Percentiles rank a stretch among this genome's conserved stretches.
These are phyloP conservation scores for Paraphaeosphaeria sporulosa DNA, from an alignment of 2,329 filamentous ascomycete genomes.

Conservation along the genomic window DNA sequence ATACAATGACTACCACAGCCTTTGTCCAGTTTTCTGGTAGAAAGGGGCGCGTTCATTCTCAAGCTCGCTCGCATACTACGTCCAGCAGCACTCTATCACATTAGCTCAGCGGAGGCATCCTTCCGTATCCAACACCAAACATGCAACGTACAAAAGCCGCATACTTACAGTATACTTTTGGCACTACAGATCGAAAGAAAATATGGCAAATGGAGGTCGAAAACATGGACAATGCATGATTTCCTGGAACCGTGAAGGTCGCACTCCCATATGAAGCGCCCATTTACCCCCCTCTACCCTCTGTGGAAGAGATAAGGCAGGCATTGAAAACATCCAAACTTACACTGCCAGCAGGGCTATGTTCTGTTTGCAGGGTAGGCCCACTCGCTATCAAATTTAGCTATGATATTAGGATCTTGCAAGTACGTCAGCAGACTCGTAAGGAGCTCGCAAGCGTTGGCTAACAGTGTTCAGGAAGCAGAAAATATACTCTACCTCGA, in stretches of 20 bases:
- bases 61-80: background rate
- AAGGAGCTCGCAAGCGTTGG: background rate
- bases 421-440: background rate
- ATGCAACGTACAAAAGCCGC: background rate
- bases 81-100: too few relatives aligned
- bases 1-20: too few relatives aligned
- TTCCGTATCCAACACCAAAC: background rate
- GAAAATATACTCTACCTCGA: conserved; percentile 15
- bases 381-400: background rate
- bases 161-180: background rate
- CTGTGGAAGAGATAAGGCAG: background rate
- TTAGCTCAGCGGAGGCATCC: background rate
- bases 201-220: background rate
- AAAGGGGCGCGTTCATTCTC: background rate
- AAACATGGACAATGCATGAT: background rate
- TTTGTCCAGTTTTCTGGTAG: too few relatives aligned
- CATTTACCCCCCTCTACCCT: background rate
- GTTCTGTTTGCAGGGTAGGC: background rate
- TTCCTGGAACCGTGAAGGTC: background rate
- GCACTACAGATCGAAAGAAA: background rate
- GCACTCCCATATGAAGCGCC: background rate
- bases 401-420: background rate
- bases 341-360: background rate
- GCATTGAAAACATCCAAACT: background rate
- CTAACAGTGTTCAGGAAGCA: conserved; percentile 7